phyloP scores from a whole-genome alignment of 108 stramenopile species.

The Epithemia pelagica region DNA sequence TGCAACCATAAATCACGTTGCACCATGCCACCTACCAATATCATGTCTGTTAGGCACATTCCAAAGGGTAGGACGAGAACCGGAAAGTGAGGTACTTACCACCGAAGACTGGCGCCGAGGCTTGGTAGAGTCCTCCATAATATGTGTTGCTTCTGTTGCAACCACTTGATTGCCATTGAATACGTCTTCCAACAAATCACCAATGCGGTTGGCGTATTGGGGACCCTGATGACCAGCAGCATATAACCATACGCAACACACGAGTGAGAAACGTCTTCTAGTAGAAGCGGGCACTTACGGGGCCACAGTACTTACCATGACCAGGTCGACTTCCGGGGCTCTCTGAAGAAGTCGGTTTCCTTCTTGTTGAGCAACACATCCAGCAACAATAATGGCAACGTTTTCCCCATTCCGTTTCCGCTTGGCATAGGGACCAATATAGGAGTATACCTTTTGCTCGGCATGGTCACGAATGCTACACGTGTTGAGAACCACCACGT shows the following conservation, averaged over 20 bases:
- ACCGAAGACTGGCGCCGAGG: slow-evolving; percentile 73
- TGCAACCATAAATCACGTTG: slow-evolving; percentile 95
- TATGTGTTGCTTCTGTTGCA: slow-evolving; percentile 89
- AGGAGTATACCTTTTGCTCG: slow-evolving; percentile 84
- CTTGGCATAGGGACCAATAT: slow-evolving; percentile 75
- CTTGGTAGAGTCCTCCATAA: slow-evolving; percentile 93
- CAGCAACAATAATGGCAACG: slow-evolving; percentile 89
- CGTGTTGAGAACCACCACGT: slow-evolving; percentile 93
- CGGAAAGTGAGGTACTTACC: not conserved
- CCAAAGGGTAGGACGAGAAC: not conserved
- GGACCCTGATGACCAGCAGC: slow-evolving; percentile 18
- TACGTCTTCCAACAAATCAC: slow-evolving; percentile 90
- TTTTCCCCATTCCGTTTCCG: slow-evolving; percentile 80
- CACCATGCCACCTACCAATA: slow-evolving; percentile 78
- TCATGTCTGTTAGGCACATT: not conserved
- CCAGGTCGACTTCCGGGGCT: slow-evolving; percentile 90
- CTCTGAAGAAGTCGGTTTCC: slow-evolving; percentile 82
- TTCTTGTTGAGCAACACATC: slow-evolving; percentile 97
- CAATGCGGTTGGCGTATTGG: slow-evolving; percentile 92
- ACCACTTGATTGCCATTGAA: slow-evolving; percentile 91
- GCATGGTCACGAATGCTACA: slow-evolving; percentile 97
- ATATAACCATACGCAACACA: too few relatives aligned
- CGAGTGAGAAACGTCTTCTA: too few relatives aligned
- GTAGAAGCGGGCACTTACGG: not conserved
- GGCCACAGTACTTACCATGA: slow-evolving; percentile 55